These are phyloP conservation scores for Hypomyces perniciosus DNA, from an alignment of 2,329 filamentous ascomycete genomes.

Conservation along the genomic window DNA sequence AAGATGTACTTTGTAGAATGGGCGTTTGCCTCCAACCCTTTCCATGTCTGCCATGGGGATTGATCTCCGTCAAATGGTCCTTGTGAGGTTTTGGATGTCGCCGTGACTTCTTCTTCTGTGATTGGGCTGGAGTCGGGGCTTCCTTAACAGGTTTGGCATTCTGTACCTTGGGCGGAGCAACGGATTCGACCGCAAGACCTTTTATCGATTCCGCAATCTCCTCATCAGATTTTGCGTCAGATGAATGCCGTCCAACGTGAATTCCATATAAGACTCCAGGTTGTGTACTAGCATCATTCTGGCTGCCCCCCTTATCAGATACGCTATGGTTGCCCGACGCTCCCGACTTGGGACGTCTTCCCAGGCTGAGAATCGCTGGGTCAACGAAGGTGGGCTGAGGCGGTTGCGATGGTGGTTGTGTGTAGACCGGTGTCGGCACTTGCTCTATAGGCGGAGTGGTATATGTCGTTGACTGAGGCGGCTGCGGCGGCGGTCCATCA, in stretches of 20 bases:
- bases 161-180: not conserved
- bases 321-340: conserved; percentile 12
- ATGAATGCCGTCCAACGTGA: conserved; percentile 5
- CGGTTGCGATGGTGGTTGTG: conserved; percentile 19
- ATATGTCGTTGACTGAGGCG: conserved; percentile 22
- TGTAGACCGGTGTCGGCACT: not conserved
- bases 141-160: conserved; percentile 12
- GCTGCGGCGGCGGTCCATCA: conserved; percentile 21
- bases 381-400: conserved; percentile 57
- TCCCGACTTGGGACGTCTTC: conserved; percentile 33
- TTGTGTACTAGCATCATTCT: not conserved
- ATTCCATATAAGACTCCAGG: conserved; percentile 7
- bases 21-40: conserved; percentile 56
- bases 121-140: conserved; percentile 10
- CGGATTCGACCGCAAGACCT: conserved; percentile 17
- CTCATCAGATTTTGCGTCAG: conserved; percentile 15
- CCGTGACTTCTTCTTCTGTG: conserved; percentile 28
- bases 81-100: conserved; percentile 29
- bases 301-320: conserved; percentile 7
- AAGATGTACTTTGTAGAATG: conserved; percentile 53
- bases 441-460: conserved; percentile 20
- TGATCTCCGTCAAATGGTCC: conserved; percentile 21
- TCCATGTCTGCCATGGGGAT: conserved; percentile 32
- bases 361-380: conserved; percentile 73
- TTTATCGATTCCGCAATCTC: conserved; percentile 23